These are phyloP conservation scores for Hansfordia pulvinata DNA, from an alignment of 2,329 filamentous ascomycete species.

Conservation along the genomic window DNA sequence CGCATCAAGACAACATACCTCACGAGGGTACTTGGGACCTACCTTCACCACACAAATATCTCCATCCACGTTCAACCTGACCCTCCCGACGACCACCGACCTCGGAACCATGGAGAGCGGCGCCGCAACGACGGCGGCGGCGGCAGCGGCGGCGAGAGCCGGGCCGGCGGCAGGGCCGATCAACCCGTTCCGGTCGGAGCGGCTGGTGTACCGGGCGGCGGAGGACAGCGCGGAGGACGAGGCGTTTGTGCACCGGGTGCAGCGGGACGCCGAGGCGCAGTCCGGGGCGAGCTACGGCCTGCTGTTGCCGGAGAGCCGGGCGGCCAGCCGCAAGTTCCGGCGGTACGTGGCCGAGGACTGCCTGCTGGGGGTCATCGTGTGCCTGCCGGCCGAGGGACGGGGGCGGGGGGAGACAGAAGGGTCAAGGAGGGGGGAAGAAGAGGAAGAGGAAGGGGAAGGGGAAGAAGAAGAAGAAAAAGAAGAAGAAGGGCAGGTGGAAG, in stretches of 20 bases:
- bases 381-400: conserved; percentile 14
- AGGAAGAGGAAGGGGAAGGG: not conserved
- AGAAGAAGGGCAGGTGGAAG: not conserved
- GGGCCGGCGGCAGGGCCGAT: conserved; percentile 10
- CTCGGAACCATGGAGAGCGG: too few relatives aligned
- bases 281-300: conserved; percentile 14
- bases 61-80: too few relatives aligned
- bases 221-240: conserved; percentile 18
- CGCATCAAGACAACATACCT: too few relatives aligned
- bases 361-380: conserved; percentile 22
- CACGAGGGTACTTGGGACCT: too few relatives aligned
- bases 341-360: conserved; percentile 12
- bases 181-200: conserved; percentile 19
- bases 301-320: conserved; percentile 15
- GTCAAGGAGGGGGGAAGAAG: not conserved
- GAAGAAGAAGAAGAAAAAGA: not conserved
- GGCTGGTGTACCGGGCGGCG: conserved; percentile 22
- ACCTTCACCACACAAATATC: too few relatives aligned
- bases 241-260: conserved; percentile 15
- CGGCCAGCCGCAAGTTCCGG: conserved; percentile 13
- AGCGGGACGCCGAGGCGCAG: conserved; percentile 14
- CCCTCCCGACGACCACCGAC: too few relatives aligned
- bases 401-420: too few relatives aligned
- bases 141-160: too few relatives aligned
- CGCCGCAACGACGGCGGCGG: too few relatives aligned